These are phyloP conservation scores for Mortierella sp. DNA, from an alignment of 371 early-diverging fungal genomes.

Conservation along the genomic window DNA sequence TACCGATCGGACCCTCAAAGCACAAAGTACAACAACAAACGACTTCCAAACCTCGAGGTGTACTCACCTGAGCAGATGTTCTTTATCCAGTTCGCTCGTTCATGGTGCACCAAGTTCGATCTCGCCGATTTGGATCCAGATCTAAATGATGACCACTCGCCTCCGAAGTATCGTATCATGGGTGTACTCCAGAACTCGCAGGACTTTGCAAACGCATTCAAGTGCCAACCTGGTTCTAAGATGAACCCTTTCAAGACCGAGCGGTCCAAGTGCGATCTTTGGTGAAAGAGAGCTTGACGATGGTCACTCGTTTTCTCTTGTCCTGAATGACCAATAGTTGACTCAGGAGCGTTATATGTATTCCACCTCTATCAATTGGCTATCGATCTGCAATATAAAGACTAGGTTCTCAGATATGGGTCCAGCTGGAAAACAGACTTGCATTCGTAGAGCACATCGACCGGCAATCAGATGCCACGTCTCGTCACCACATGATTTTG, in stretches of 20 bases:
- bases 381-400: too few species aligned
- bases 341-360: too few species aligned
- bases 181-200: conserved; percentile 70
- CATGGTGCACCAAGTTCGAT: conserved; percentile 62
- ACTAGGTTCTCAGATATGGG: too few species aligned
- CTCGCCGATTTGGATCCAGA: conserved; percentile 53
- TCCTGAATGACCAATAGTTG: too few species aligned
- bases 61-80: conserved; percentile 62
- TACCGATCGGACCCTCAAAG: conserved; percentile 1
- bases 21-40: conserved; percentile 4
- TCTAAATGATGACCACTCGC: conserved; percentile 59
- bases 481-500: too few species aligned
- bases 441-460: too few species aligned
- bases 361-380: too few species aligned
- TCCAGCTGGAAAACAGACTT: too few species aligned
- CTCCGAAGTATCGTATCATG: conserved; percentile 65
- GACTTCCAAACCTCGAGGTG: conserved; percentile 16
- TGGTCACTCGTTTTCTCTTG: too few species aligned
- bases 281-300: background rate
- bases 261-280: background rate
- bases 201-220: conserved; percentile 72
- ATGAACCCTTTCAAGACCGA: conserved; percentile 58
- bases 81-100: conserved; percentile 63
- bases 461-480: too few species aligned
- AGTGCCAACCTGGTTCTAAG: conserved; percentile 60